Base-by-base conservation (phyloP, 768 basidiomycete species). In the Hirschioporus abietinus region DNA sequence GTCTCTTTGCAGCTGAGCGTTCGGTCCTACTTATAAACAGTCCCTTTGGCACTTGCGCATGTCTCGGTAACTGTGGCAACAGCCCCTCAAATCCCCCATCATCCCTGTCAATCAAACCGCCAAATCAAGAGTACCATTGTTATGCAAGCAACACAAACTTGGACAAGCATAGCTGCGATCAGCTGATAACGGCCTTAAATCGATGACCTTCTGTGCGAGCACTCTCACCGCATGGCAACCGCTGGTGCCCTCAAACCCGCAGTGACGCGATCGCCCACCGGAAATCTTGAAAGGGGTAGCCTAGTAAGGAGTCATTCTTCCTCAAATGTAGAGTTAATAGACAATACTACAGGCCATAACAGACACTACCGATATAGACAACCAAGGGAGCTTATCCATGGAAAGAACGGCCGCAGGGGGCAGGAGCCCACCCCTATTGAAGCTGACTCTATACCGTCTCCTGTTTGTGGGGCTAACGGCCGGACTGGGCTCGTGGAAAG, bases 371-470 rank as follows among this genome's bases (percentile, higher is more conserved):
- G 35, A 36, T 36, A 15, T 7, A 15, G 35, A 15, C 42, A 20
- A 52, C 42, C 2, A 20, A 52, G 42, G 12, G 42, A 20, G 3
- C 15, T 7, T 36, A 7, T 36, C 35, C 42, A 52, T 12, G 15
- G 42, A 52, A 15, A 52, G 42, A 5, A 52, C 42, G 20, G 20
- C 12, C 42, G 6, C 15, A 52, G 20, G 20, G 1, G 42, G 42
- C 12, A 52, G 15, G 20, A 52, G 20, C 15, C 12, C 42, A 12
- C 42, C 42, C 4, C 12, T 52, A 10, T 52, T 52, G 42, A 61
- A 61, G 60, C 23, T 61, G 30, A 61, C 60, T 12, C 17, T 61
- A 17, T 61, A 61, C 30, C 60, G 60, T 34, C 60, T 61, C 60
- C 30, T 34, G 9, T 25, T 61, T 23, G 60, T 61, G 9, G 25